Evolutionary conservation across 192 early-diverging fungal species (phyloP), one percentile per base, ranked within the genome.

Genomic region (Lobosporangium transversale): DNA sequence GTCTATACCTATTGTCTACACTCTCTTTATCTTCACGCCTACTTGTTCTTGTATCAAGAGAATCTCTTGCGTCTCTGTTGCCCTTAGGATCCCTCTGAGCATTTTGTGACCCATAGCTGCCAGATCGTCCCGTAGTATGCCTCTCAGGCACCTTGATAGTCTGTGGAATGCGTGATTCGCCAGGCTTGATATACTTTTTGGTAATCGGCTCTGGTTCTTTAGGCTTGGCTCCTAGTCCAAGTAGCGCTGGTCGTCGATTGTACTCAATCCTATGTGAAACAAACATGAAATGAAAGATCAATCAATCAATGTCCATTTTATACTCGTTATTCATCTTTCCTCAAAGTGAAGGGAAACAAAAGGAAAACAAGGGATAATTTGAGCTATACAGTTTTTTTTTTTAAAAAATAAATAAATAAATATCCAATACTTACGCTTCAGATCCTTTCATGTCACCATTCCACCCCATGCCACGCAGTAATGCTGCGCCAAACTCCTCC

Each of bases 381-480:
- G n/a, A n/a, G n/a, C n/a, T n/a, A n/a, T n/a, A n/a, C n/a, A n/a
- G n/a, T n/a, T n/a, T n/a, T n/a, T n/a, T n/a, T n/a, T n/a, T n/a
- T n/a, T n/a, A 66, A 23, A 47, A 11, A 37, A 14, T 20, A 17
- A 49, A 30, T 35, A 49, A 10, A 7, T 21, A 24, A 23, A 6
- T 20, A 15, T 23, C 9, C 12, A 21, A 44, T 66, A 44, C 79
- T 29, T 47, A 83, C 59, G 55, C 57, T 43, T 49, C 53, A 2
- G 54, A 61, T 54, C 73, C 73, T 21, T 76, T 67, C 5, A 53
- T 79, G 33, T 91, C 91, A 44, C 90, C 88, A 43, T 86, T 88
- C 94, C 94, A 96, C 1, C 96, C 96, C 92, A 96, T 94, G 0
- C 96, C 96, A 15, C 93, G 83, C 51, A 97, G 74, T 61, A 96